Conservation (phyloP, 371 early-diverging fungal species). For the Zychaea mexicana region DNA sequence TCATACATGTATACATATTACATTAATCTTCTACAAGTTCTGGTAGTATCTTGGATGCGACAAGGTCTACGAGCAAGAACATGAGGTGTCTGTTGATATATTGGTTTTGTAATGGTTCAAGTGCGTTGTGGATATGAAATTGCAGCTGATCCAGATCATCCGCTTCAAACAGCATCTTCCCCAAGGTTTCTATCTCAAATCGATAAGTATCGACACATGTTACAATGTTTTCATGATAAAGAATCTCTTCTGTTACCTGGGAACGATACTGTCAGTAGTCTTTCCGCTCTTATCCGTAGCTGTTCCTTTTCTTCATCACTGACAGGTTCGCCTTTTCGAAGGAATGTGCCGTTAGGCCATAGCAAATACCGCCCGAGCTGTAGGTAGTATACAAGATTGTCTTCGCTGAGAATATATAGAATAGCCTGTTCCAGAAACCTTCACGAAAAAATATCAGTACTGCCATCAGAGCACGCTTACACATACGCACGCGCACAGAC, state of each 20-base stretch:
- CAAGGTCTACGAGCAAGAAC: slow-evolving; percentile 42
- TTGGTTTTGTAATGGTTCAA: slow-evolving; percentile 49
- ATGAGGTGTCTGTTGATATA: slow-evolving; percentile 50
- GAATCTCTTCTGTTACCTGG: slow-evolving; percentile 30
- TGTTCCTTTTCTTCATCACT: slow-evolving; percentile 36
- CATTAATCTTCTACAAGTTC: slow-evolving; percentile 25
- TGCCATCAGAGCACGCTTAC: background rate
- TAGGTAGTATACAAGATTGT: slow-evolving; percentile 54
- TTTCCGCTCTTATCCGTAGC: slow-evolving; percentile 42
- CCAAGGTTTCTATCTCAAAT: slow-evolving; percentile 1
- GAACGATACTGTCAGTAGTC: slow-evolving; percentile 34
- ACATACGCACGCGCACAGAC: background rate
- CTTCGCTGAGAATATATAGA: slow-evolving; percentile 59
- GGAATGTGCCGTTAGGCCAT: slow-evolving; percentile 58
- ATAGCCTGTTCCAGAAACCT: slow-evolving; percentile 62
- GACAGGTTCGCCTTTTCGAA: slow-evolving; percentile 37
- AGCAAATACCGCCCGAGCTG: slow-evolving; percentile 55
- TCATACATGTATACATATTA: no score
- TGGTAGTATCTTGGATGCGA: slow-evolving; percentile 41
- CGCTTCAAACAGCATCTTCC: slow-evolving; percentile 37
- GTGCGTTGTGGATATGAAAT: slow-evolving; percentile 35
- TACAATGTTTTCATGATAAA: background rate
- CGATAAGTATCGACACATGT: background rate
- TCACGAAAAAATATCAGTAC: background rate
- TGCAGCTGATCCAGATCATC: slow-evolving; percentile 39